Conservation (phyloP, 805 yeast species). For the Isabelozyma rhagii region DNA sequence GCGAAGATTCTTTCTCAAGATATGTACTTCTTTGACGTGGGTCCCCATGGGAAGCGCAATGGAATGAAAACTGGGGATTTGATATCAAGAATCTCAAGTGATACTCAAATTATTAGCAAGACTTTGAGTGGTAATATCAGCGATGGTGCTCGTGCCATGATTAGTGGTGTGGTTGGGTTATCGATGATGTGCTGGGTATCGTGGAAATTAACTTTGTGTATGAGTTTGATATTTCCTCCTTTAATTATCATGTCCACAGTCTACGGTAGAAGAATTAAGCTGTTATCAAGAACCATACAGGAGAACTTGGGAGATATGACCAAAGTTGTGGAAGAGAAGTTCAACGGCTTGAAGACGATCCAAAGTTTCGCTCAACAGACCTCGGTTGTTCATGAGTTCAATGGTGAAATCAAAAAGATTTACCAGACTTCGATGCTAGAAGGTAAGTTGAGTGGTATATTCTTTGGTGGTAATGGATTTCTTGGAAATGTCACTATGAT, state of each 20-base stretch:
- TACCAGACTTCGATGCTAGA: slow-evolving; percentile 72
- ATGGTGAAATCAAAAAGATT: slow-evolving; percentile 63
- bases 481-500: slow-evolving; percentile 79
- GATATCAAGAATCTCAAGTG: slow-evolving; percentile 83
- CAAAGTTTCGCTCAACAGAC: slow-evolving; percentile 88
- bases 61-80: slow-evolving; percentile 82
- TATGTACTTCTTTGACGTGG: slow-evolving; percentile 83
- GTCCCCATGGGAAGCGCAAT: slow-evolving; percentile 18
- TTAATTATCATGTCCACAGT: slow-evolving; percentile 72
- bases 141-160: slow-evolving; percentile 83
- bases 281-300: slow-evolving; percentile 72
- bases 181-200: slow-evolving; percentile 90
- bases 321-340: slow-evolving; percentile 87
- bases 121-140: slow-evolving; percentile 85
- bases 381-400: slow-evolving; percentile 71
- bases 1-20: slow-evolving; percentile 80
- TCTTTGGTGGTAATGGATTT: slow-evolving; percentile 76
- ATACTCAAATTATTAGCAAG: slow-evolving; percentile 82
- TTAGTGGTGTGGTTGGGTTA: slow-evolving; percentile 82
- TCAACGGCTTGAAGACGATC: slow-evolving; percentile 80
- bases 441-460: slow-evolving; percentile 73
- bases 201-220: slow-evolving; percentile 75
- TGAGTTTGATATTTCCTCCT: slow-evolving; percentile 81
- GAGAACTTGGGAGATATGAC: slow-evolving; percentile 82
- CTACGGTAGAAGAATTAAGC: slow-evolving; percentile 78